Base-by-base conservation (phyloP, 441 rosid genomes). In the Aleurites moluccanus region DNA sequence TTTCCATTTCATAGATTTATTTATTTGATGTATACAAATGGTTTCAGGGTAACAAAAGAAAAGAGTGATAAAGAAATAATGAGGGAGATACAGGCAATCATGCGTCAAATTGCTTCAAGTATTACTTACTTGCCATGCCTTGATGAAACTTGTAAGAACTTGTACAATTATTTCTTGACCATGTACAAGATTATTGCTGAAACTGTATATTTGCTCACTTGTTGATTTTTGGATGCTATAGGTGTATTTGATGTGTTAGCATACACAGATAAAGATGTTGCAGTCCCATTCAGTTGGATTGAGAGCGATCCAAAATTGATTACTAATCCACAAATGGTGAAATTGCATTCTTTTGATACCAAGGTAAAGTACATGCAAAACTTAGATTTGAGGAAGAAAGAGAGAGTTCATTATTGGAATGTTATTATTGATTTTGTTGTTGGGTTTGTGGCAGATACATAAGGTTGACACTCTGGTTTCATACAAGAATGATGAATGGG, bases 241-340 rank as follows among this genome's bases (percentile, higher is more conserved):
- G 97, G 99, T 80, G 95, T 95, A 70, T 95, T 95, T 84, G 98
- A 95, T 80, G 97, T 95, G 70, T 83, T 95, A 69, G 98, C 96
- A 8, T 95, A 95, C 76, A 88, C 98, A 0, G 93, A 95, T 59
- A 85, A 85, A 28, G 98, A 95, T 69, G 91, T 90, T 40, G 97
- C 97, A 50, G 95, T 91, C 15, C 98, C 97, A 13, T 95, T 95
- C 76, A 90, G 97, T 2, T 95, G 99, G 97, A 76, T 91, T 13
- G 98, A 95, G 77, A 95, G 98, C 55, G 98, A 95, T 63, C 95
- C 98, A 0, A 91, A 93, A 79, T 76, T 93, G 84, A 95, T 95
- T 79, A 92, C 91, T 16, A 95, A 95, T 83, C 99, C 99, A 47
- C 98, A 91, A 72, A 95, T 91, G 98, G 99, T 93, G 80, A 95